Conservation (phyloP, 164 flowering plant species). For the Chloranthus sessilifolius region DNA sequence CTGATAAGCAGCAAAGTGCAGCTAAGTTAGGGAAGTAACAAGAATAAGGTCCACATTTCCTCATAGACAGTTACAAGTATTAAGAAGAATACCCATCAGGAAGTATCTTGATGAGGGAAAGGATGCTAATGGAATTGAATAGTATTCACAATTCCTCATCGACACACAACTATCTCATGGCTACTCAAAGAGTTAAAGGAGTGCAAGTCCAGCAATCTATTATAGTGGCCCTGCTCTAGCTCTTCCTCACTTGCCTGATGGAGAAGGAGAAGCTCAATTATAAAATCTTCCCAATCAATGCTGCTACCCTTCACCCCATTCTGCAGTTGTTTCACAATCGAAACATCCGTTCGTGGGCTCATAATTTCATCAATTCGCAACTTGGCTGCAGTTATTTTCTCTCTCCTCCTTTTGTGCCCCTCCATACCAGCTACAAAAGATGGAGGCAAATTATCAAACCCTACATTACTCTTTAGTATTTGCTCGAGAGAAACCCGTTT, state of each 20-base stretch:
- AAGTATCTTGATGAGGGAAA: no score
- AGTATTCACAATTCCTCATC: no score
- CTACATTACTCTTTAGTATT: constrained; percentile 56
- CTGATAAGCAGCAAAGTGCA: no score
- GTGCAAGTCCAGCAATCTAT: constrained; percentile 51
- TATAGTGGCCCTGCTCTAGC: constrained; percentile 80
- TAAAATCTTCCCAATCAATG: constrained; percentile 77
- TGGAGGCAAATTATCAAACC: constrained; percentile 62
- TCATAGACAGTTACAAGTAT: no score
- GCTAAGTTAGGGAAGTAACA: no score
- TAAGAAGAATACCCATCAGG: no score
- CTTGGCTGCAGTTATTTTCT: constrained; percentile 71
- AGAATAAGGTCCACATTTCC: no score
- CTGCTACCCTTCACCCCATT: constrained; percentile 10
- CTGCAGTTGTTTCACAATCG: constrained; percentile 3
- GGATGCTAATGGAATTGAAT: no score
- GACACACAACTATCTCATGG: no score
- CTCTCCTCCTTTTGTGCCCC: constrained; percentile 44
- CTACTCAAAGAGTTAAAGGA: constrained; percentile 35
- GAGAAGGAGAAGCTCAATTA: constrained; percentile 78
- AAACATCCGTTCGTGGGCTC: constrained; percentile 24
- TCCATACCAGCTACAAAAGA: constrained; percentile 50
- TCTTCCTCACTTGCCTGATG: constrained; percentile 75
- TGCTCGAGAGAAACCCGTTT: constrained; percentile 45
- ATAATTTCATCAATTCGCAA: constrained; percentile 44